phyloP scores from a whole-genome alignment of 2,329 filamentous ascomycete species.

The Paraphaeosphaeria minitans region DNA sequence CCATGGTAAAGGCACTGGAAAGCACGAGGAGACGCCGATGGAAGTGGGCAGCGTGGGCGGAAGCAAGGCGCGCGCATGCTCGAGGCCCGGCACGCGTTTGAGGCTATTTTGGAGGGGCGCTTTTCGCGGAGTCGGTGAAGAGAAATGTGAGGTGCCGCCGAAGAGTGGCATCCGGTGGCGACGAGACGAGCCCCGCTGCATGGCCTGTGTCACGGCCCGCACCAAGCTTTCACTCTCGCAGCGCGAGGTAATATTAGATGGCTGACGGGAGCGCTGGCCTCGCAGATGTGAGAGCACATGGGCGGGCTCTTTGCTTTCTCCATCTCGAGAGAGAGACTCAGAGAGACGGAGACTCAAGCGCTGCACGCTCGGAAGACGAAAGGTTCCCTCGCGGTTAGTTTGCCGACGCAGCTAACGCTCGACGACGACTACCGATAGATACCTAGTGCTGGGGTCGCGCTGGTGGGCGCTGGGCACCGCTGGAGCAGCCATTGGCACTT shows the following conservation, averaged over 20 bases:
- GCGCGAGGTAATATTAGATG: conserved; percentile 12
- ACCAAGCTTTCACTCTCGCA: not conserved
- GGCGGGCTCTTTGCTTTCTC: not conserved
- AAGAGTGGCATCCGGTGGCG: conserved; percentile 27
- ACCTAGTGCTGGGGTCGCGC: conserved; percentile 24
- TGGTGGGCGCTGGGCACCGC: conserved; percentile 26
- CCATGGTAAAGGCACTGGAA: conserved; percentile 23
- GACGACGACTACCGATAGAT: conserved; percentile 37
- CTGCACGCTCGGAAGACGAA: conserved; percentile 6
- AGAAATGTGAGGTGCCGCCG: conserved; percentile 22
- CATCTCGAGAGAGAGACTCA: too few species aligned
- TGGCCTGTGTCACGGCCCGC: conserved; percentile 21
- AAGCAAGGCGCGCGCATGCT: conserved; percentile 27
- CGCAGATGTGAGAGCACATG: not conserved
- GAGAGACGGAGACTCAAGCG: not conserved
- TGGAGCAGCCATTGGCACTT: conserved; percentile 10
- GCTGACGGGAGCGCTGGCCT: conserved; percentile 23
- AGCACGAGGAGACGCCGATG: conserved; percentile 37
- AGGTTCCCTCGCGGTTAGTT: not conserved
- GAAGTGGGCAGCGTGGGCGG: conserved; percentile 27
- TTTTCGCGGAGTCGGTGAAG: conserved; percentile 37
- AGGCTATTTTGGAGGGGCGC: conserved; percentile 18
- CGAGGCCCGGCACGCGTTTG: conserved; percentile 18
- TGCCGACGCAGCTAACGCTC: conserved; percentile 28
- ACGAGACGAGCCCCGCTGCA: conserved; percentile 21